Conservation (phyloP, 163 green algal genomes). For the Coccomyxa subellipsoidea region DNA sequence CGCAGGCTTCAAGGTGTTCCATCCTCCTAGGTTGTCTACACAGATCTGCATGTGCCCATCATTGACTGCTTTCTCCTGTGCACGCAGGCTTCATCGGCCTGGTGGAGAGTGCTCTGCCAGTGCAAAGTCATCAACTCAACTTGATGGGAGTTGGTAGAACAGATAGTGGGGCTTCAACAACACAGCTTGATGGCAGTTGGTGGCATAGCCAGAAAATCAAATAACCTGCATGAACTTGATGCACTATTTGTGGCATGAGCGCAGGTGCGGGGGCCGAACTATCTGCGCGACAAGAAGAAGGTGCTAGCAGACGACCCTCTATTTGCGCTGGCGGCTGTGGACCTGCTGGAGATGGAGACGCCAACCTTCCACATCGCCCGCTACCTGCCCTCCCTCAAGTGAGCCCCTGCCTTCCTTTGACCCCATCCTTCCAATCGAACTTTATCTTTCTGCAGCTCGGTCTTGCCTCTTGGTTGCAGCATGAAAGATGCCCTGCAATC, state of each 20-base stretch:
- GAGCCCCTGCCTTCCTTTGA: neutral
- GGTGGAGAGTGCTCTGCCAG: too few species aligned
- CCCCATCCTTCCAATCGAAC: neutral
- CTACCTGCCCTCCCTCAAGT: slow-evolving; percentile 71
- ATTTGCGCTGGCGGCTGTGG: slow-evolving; percentile 72
- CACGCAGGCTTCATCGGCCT: too few species aligned
- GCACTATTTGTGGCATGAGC: neutral
- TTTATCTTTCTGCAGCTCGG: neutral
- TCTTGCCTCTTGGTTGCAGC: too few species aligned
- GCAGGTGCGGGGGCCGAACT: neutral
- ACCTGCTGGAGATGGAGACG: slow-evolving; percentile 68
- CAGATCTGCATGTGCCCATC: neutral
- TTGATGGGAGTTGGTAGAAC: too few species aligned
- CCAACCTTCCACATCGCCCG: slow-evolving; percentile 67
- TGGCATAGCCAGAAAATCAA: too few species aligned
- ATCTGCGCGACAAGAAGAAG: slow-evolving; percentile 64
- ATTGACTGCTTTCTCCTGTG: too few species aligned
- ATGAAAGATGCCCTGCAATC: too few species aligned
- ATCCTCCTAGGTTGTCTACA: neutral
- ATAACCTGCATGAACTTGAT: too few species aligned
- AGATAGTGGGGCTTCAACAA: too few species aligned
- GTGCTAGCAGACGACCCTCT: slow-evolving; percentile 38
- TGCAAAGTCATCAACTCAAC: too few species aligned
- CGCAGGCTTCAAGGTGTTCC: slow-evolving; percentile 32
- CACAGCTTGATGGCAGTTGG: too few species aligned